Conservation (phyloP, 2,329 filamentous ascomycete species). For the Penicillium concentricum region DNA sequence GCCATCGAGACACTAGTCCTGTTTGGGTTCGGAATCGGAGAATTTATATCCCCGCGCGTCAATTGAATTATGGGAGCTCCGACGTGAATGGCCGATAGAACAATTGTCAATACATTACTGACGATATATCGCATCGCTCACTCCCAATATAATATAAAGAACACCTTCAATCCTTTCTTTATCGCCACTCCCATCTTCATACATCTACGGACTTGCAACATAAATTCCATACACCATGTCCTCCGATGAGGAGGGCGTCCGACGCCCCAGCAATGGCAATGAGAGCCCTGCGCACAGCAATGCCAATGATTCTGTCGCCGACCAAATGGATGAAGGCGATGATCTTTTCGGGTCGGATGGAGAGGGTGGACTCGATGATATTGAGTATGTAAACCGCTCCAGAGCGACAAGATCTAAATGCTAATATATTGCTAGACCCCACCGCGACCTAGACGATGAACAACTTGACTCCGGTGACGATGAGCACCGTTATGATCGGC, state of each 20-base stretch:
- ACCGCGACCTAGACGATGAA: slow-evolving; percentile 58
- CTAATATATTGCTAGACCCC: slow-evolving; percentile 21
- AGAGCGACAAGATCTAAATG: slow-evolving; percentile 1
- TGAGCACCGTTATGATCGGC: slow-evolving; percentile 55
- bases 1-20: slow-evolving; percentile 16
- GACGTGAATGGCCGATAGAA: not conserved
- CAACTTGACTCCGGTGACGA: slow-evolving; percentile 66
- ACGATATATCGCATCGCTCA: not conserved
- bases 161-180: not conserved
- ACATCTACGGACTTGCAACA: not conserved
- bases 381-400: slow-evolving; percentile 26
- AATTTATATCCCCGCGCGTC: not conserved
- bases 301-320: slow-evolving; percentile 23
- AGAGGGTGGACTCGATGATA: slow-evolving; percentile 39
- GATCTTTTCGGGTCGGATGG: slow-evolving; percentile 50
- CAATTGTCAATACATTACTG: not conserved
- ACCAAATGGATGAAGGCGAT: slow-evolving; percentile 36
- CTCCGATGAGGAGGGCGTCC: slow-evolving; percentile 40
- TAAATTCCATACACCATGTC: slow-evolving; percentile 29
- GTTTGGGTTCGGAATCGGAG: not conserved
- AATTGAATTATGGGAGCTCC: slow-evolving; percentile 8
- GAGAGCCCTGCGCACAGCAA: slow-evolving; percentile 29
- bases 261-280: slow-evolving; percentile 31
- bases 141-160: not conserved
- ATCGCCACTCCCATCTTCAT: not conserved